These are phyloP conservation scores for Quercus alba DNA, from an alignment of 306 rosid species.

Conservation along the genomic window DNA sequence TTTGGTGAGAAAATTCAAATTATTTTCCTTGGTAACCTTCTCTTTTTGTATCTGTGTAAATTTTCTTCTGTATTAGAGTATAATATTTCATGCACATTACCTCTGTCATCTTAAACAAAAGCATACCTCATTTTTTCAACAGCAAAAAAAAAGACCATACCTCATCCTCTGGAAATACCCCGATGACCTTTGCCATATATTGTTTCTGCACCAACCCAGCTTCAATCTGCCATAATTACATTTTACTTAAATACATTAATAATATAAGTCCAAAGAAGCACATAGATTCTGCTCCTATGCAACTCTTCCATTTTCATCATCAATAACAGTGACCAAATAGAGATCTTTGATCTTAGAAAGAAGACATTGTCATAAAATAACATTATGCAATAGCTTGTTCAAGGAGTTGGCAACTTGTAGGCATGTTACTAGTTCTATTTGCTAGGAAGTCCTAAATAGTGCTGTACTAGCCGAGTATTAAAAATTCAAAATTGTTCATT, in stretches of 20 bases:
- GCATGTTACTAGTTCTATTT: neutral
- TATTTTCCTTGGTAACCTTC: too few species aligned
- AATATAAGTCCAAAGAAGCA: neutral
- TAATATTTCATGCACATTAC: too few species aligned
- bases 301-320: neutral
- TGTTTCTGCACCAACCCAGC: conserved; percentile 77
- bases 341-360: neutral
- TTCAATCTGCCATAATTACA: conserved; percentile 64
- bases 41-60: too few species aligned
- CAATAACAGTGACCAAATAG: neutral
- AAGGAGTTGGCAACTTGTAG: neutral
- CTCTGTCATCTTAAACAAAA: too few species aligned
- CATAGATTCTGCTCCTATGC: neutral
- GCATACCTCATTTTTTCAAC: too few species aligned
- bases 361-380: neutral
- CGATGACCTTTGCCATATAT: conserved; percentile 74
- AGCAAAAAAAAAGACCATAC: conserved; percentile 33
- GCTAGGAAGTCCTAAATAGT: neutral
- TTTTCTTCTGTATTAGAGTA: too few species aligned
- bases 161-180: conserved; percentile 69
- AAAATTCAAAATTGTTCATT: too few species aligned
- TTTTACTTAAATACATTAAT: neutral
- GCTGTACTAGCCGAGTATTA: too few species aligned
- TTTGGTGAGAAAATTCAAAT: too few species aligned
- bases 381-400: neutral